phyloP scores from a whole-genome alignment of 768 basidiomycete genomes.

The Macrolepiota dolichaula region DNA sequence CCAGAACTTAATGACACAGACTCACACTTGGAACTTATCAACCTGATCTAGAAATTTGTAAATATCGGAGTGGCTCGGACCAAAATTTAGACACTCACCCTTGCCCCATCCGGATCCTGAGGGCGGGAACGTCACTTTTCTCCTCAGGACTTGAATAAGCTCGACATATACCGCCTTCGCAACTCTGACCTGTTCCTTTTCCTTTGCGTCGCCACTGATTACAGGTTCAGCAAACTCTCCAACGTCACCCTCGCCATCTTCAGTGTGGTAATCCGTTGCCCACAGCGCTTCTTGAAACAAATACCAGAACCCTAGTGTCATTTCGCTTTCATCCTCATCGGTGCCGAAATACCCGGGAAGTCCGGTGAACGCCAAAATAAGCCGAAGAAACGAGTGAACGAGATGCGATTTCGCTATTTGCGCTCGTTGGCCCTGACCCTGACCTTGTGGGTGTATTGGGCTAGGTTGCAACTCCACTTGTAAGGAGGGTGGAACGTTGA shows the following conservation, averaged over 20 bases:
- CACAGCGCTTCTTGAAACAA: constrained; percentile 86
- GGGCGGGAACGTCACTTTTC: constrained; percentile 75
- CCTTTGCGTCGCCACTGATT: constrained; percentile 18
- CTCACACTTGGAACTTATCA: constrained; percentile 78
- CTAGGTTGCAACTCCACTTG: constrained; percentile 16
- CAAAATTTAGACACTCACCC: constrained; percentile 42
- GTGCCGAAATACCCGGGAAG: constrained; percentile 71
- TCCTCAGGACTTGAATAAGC: constrained; percentile 64
- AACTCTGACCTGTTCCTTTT: constrained; percentile 40
- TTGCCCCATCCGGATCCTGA: constrained; percentile 55
- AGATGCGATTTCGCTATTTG: constrained; percentile 43
- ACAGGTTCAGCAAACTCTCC: constrained; percentile 24
- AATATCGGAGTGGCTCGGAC: constrained; percentile 11
- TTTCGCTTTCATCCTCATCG: constrained; percentile 87
- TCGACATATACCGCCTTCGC: constrained; percentile 80
- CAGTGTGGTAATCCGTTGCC: constrained; percentile 54
- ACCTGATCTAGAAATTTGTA: constrained; percentile 57
- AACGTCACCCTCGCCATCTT: constrained; percentile 28
- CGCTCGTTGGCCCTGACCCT: constrained; percentile 20
- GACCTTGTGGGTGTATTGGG: constrained; percentile 27
- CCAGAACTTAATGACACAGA: constrained; percentile 10
- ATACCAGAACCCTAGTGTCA: constrained; percentile 88
- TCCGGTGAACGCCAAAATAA: constrained; percentile 72
- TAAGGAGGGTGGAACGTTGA: constrained; percentile 1
- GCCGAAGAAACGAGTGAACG: constrained; percentile 66